Evolutionary conservation across 2,329 filamentous ascomycete genomes (phyloP).

Genomic region (Rhynchosporium graminicola): DNA sequence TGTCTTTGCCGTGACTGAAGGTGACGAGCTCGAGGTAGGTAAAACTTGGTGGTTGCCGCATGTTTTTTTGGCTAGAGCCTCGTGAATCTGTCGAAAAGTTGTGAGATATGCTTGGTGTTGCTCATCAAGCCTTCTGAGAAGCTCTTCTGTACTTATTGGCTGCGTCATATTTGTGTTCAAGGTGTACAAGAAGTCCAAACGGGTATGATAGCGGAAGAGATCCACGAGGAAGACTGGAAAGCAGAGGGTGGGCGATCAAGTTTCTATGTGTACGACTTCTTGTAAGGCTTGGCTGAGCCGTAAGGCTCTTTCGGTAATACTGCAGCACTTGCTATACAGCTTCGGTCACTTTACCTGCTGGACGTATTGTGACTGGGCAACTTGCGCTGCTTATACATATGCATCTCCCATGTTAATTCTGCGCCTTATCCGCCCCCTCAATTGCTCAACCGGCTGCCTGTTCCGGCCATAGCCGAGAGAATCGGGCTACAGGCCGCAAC

Average conservation of each 20-base stretch:
- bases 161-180: not conserved
- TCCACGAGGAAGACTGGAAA: slow-evolving; percentile 7
- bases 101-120: slow-evolving; percentile 35
- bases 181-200: not conserved
- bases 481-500: not conserved
- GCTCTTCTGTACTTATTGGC: slow-evolving; percentile 27
- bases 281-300: not conserved
- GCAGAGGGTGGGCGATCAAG: slow-evolving; percentile 4
- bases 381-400: slow-evolving; percentile 1
- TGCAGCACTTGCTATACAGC: not conserved
- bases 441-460: slow-evolving; percentile 7
- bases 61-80: slow-evolving; percentile 29
- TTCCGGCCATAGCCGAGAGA: slow-evolving; percentile 1
- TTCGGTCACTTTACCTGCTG: slow-evolving; percentile 9
- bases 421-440: slow-evolving; percentile 7
- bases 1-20: slow-evolving; percentile 1
- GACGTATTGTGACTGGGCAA: not conserved
- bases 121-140: slow-evolving; percentile 33
- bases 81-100: slow-evolving; percentile 33
- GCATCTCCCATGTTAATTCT: not conserved
- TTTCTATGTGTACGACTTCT: not conserved
- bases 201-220: slow-evolving; percentile 4
- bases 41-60: not conserved
- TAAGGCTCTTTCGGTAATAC: slow-evolving; percentile 2
- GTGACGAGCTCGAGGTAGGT: not conserved